Conservation (phyloP, 306 rosid species). For the Rosa persica region DNA sequence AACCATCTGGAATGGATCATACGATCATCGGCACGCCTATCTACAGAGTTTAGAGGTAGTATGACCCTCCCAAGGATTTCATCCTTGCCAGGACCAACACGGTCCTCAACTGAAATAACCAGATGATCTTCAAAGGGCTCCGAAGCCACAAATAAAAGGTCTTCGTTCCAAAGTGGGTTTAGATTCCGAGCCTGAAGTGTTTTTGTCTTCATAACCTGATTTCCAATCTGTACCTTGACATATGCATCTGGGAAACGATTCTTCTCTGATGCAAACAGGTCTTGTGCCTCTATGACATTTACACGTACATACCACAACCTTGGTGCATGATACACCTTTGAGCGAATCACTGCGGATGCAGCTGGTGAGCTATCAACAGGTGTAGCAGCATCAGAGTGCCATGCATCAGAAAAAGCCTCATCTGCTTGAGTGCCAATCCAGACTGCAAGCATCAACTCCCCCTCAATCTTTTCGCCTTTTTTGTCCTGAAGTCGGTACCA, state of each 20-base stretch:
- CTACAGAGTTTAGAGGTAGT: constrained; percentile 31
- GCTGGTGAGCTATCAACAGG: constrained; percentile 49
- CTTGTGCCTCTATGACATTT: constrained; percentile 52
- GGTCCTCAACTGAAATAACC: constrained; percentile 45
- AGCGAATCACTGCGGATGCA: constrained; percentile 43
- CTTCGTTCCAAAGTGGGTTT: constrained; percentile 46
- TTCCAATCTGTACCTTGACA: constrained; percentile 48
- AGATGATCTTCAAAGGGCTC: constrained; percentile 54
- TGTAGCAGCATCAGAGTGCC: constrained; percentile 81
- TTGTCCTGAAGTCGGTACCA: constrained; percentile 79
- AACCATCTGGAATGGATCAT: constrained; percentile 47
- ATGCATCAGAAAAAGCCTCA: constrained; percentile 84
- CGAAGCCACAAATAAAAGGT: constrained; percentile 47
- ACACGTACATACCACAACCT: constrained; percentile 77
- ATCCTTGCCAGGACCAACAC: constrained; percentile 45
- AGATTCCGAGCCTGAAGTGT: constrained; percentile 41
- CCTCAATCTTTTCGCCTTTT: constrained; percentile 71
- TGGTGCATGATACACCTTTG: constrained; percentile 71
- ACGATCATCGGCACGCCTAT: constrained; percentile 40
- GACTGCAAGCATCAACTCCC: constrained; percentile 91
- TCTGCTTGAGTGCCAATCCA: constrained; percentile 97
- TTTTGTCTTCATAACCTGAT: constrained; percentile 48
- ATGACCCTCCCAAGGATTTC: constrained; percentile 44
- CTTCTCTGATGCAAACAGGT: constrained; percentile 42
- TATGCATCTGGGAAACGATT: constrained; percentile 44